Percentiles rank a stretch among this genome's conserved stretches.
Evolutionary conservation across 116 monocot species (phyloP).

Genomic region (Zostera marina): DNA sequence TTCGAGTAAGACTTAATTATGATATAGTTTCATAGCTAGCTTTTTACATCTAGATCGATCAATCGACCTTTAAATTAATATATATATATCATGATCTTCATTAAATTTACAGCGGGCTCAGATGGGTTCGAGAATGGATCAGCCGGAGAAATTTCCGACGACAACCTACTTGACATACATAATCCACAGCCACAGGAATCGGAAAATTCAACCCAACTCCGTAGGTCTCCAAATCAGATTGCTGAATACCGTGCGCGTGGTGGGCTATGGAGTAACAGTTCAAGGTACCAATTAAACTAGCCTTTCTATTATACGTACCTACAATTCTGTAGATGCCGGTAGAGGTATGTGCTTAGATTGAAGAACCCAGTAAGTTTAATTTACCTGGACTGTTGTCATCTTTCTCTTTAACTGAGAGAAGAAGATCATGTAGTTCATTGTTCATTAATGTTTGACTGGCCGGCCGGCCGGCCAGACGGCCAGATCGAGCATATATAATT

Average conservation of each 20-base stretch:
- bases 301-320: not conserved
- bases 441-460: no score
- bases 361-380: no score
- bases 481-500: no score
- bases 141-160: constrained; percentile 57
- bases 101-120: constrained; percentile 28
- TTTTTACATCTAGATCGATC: no score
- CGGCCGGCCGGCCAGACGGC: no score
- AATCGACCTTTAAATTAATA: no score
- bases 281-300: constrained; percentile 23
- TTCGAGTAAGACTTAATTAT: constrained; percentile 46
- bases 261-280: constrained; percentile 63
- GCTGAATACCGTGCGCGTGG: constrained; percentile 14
- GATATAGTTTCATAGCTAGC: no score
- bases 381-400: no score
- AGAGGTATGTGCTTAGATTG: no score
- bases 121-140: constrained; percentile 82
- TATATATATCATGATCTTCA: not conserved
- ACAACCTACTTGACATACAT: constrained; percentile 36
- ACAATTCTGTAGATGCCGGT: not conserved
- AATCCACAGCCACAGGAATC: constrained; percentile 14
- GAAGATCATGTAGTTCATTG: no score
- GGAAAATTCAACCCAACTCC: constrained; percentile 12
- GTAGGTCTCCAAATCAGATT: constrained; percentile 15
- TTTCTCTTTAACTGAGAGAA: no score